A percentile compares a stretch with the other conserved stretches of the same genome.
These are phyloP conservation scores for Schizochytrium sp. DNA, from an alignment of 108 stramenopile species.

Conservation along the genomic window DNA sequence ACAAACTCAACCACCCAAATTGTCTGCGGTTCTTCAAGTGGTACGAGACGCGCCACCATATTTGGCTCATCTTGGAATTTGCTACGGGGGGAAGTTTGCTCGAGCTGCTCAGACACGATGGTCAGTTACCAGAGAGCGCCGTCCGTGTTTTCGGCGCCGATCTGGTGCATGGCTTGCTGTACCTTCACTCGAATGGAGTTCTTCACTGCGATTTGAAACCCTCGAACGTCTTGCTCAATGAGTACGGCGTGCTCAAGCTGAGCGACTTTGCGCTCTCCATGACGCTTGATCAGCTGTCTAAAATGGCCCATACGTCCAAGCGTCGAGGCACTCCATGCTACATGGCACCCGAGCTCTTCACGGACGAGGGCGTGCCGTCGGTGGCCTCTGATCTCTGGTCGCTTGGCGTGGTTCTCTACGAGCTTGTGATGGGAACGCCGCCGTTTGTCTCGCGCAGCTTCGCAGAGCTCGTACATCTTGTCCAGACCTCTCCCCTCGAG, in stretches of 20 bases:
- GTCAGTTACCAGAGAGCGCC: slow-evolving; percentile 37
- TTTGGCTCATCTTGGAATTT: slow-evolving; percentile 55
- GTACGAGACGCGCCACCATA: slow-evolving; percentile 58
- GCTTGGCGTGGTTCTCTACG: slow-evolving; percentile 45
- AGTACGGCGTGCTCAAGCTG: slow-evolving; percentile 53
- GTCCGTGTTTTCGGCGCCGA: slow-evolving; percentile 46
- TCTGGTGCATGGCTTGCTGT: slow-evolving; percentile 46
- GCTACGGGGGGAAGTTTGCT: slow-evolving; percentile 46
- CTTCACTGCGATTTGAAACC: slow-evolving; percentile 53
- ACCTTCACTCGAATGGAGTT: slow-evolving; percentile 48
- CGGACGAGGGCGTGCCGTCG: slow-evolving; percentile 29
- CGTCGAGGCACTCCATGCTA: slow-evolving; percentile 31
- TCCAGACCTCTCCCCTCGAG: not conserved
- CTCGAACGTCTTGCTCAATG: slow-evolving; percentile 48
- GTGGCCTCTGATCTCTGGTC: slow-evolving; percentile 48
- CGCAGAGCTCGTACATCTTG: not conserved
- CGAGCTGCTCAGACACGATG: slow-evolving; percentile 39
- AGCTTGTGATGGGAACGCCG: slow-evolving; percentile 29
- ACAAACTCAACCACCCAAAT: slow-evolving; percentile 42
- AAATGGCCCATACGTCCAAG: not conserved
- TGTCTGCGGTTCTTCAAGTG: slow-evolving; percentile 48
- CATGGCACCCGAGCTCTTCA: slow-evolving; percentile 51
- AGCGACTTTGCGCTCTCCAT: slow-evolving; percentile 37
- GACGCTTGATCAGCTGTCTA: not conserved
- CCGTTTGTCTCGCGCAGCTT: slow-evolving; percentile 19